These are phyloP conservation scores for Puccinia horiana DNA, from an alignment of 1,284 basidiomycete species.

Conservation along the genomic window DNA sequence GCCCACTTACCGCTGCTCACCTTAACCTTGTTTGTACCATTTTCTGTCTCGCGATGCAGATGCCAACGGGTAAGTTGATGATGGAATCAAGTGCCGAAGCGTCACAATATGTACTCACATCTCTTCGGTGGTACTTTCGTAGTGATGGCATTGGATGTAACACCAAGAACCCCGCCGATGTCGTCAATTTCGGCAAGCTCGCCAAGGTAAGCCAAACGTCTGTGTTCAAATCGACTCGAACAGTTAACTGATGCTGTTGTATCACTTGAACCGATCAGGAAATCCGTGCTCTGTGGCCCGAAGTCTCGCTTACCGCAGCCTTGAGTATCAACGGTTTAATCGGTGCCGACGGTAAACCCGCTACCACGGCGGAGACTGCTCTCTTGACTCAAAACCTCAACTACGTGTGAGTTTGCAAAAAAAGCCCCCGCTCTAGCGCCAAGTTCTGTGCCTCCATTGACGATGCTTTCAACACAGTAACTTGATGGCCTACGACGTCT, in stretches of 20 bases:
- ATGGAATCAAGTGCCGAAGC: not conserved
- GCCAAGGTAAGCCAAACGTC: not conserved
- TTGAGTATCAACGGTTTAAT: slow-evolving; percentile 14
- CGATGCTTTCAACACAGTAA: not conserved
- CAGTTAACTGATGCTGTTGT: not conserved
- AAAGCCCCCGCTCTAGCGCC: not conserved
- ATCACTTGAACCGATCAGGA: slow-evolving; percentile 2
- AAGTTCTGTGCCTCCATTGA: not conserved
- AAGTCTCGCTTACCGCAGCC: slow-evolving; percentile 12
- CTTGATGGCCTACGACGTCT: slow-evolving; percentile 48
- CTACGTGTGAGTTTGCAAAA: slow-evolving; percentile 9
- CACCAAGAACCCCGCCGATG: slow-evolving; percentile 8
- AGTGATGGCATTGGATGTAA: slow-evolving; percentile 48
- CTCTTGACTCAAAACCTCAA: slow-evolving; percentile 6
- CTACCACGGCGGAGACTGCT: slow-evolving; percentile 3
- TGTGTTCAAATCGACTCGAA: not conserved
- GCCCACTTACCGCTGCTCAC: not conserved
- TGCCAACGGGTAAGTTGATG: slow-evolving; percentile 18
- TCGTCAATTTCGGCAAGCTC: slow-evolving; percentile 41
- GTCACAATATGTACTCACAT: not conserved
- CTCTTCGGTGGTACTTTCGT: not conserved
- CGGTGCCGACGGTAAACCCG: slow-evolving; percentile 17
- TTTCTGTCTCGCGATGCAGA: not conserved
- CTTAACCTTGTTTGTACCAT: not conserved
- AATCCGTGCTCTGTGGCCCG: slow-evolving; percentile 39